Base-by-base conservation (phyloP, 768 basidiomycete species). In the Daedaleopsis nitida region DNA sequence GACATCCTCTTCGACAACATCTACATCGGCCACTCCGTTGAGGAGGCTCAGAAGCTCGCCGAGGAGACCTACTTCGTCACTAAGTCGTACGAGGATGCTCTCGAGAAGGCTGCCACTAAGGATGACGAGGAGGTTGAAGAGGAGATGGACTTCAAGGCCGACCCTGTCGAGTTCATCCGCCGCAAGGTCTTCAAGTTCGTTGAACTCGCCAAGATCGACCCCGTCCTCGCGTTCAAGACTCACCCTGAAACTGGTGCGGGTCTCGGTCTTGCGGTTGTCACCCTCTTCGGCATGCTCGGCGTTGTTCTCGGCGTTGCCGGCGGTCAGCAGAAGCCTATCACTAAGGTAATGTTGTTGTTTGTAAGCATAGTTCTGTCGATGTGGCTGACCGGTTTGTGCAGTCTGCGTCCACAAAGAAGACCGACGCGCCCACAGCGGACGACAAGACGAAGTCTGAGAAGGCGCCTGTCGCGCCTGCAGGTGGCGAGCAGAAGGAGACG, bases 1-100 rank as follows among this genome's bases (percentile, higher is more conserved):
- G 89, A 92, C 72, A 95, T 95, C 68, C 82, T 95, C 67, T 96
- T 95, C 74, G 87, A 92, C 77, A 95, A 94, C 80, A 86, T 99
- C 72, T 98, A 94, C 79, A 76, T 99, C 60, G 95, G 95, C 60
- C 89, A 95, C 81, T 96, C 94, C 19, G 72, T 86, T 59, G 85
- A 86, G 42, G 94, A 96, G 62, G 97, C 97, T 64, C 86, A 91
- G 74, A 76, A 78, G 12, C 76, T 99, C 66, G 93, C 94, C 58
- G 77, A 80, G 16, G 93, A 96, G 77, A 92, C 94, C n/a, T 99
- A 91, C 77, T 85, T 86, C 66, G 73, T 96, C 76, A 98, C 98
- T 87, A 89, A 91, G 73, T 76, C 85, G 10, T 79, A 94, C 50
- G 96, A 98, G 76, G 80, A 82, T 68, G 85, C 81, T 5, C 74